Base-by-base conservation (phyloP, 108 stramenopile species). In the Skeletonema costatum region DNA sequence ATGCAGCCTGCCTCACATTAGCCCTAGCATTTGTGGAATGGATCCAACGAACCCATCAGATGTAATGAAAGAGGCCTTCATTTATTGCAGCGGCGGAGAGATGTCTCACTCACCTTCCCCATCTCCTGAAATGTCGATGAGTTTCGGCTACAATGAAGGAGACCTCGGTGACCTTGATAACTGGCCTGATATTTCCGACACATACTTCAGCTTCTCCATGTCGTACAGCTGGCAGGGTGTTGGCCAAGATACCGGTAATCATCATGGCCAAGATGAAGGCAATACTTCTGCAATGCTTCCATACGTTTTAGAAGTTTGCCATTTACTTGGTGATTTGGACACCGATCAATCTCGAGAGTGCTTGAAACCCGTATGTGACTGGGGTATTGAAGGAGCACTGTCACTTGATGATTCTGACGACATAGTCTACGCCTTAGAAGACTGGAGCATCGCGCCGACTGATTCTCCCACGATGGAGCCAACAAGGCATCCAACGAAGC, bases 221-320 rank as follows among this genome's bases (percentile, higher is more conserved):
- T 56, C 61, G 19, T 77, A 58, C 59, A 46, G 44, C 44, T 56
- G 53, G 53, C 25, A 56, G 21, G 53, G 25, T 25, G 21, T 10
- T 56, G 53, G 53, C 2, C 25, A 56, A 3, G 9, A 10, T 25
- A 21, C 2, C 17, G 14, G 51, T 51, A 30, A 53, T 61, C 56
- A 66, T 16, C 41, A 66, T 48, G 74, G 10, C 32, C 38, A 66
- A 1, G 35, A 66, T 16, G 74, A 4, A 0, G 59, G 39, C 5
- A 17, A 71, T 32, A 58, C 48, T 2, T 29, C 14, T 31, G 58
- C 68, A 21, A 61, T 73, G 31, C 21, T 19, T 9, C 13, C 32
- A 3, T 80, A 80, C 32, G 29, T 80, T 21, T 33, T 11, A 8
- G 79, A 73, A 58, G 73, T 73, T n/a, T 80, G 79, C 32, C 38